phyloP scores from a whole-genome alignment of 169 alveolate species.

The Neospora caninum region DNA sequence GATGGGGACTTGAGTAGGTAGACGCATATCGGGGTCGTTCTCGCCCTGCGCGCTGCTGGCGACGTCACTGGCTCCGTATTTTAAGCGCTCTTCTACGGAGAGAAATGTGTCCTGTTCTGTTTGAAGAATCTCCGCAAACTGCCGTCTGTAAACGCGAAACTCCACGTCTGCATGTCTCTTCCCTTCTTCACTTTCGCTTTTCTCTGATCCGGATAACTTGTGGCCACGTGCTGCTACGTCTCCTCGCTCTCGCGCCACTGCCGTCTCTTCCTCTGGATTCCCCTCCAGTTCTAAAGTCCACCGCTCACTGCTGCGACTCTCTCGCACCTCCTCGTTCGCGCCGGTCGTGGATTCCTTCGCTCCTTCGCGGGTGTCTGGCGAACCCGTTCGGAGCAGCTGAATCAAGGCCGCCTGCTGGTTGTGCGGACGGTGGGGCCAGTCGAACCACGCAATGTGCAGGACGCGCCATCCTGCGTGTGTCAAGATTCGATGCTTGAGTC shows the following conservation, averaged over 20 bases:
- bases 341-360: background rate
- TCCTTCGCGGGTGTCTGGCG: background rate
- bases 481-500: conserved; percentile 45
- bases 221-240: no score
- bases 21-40: background rate
- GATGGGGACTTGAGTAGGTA: background rate
- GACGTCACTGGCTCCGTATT: background rate
- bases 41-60: background rate
- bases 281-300: no score
- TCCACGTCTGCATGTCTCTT: background rate
- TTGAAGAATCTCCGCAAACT: background rate
- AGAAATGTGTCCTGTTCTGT: background rate
- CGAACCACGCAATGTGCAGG: conserved; percentile 47
- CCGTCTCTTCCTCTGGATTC: no score
- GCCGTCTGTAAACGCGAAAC: background rate
- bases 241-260: no score
- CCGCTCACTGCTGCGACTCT: background rate
- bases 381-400: background rate
- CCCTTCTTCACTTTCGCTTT: background rate
- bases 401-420: conserved; percentile 30
- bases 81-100: background rate
- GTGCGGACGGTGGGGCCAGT: conserved; percentile 10
- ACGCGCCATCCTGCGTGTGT: background rate
- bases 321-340: background rate
- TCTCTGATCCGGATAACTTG: no score